A percentile compares a stretch with the other conserved stretches of the same genome.
Conservation (phyloP, 176 grass and related monocot species). For the Otatea glauca region DNA sequence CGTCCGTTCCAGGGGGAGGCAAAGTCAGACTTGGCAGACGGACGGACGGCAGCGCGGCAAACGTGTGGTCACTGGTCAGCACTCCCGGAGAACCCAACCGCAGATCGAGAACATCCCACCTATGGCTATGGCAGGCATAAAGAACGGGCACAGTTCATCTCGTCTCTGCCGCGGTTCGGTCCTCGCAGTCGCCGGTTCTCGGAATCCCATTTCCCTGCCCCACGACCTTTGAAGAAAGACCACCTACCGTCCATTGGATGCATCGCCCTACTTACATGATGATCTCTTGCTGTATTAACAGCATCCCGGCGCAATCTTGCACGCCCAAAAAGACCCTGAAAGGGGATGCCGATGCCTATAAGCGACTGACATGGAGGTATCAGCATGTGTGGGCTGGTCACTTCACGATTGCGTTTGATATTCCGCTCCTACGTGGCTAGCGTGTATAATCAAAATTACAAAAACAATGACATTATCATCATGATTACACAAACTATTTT, state of each 20-base stretch:
- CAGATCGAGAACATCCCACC: neutral
- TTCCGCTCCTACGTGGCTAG: neutral
- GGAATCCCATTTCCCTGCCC: constrained; percentile 16
- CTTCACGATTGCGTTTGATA: neutral
- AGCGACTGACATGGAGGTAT: too few species aligned
- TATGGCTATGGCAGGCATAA: neutral
- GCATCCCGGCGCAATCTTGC: too few species aligned
- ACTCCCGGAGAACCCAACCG: neutral
- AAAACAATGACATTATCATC: neutral
- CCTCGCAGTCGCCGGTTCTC: too few species aligned
- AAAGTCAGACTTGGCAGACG: too few species aligned
- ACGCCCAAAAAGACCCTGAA: too few species aligned
- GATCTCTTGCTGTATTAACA: neutral
- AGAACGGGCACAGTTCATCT: neutral
- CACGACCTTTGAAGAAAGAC: neutral
- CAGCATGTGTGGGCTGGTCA: neutral
- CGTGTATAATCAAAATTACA: neutral
- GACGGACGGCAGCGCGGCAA: neutral
- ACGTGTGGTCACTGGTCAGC: constrained; percentile 10
- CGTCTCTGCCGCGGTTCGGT: neutral
- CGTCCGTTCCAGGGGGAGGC: too few species aligned
- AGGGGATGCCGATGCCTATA: too few species aligned
- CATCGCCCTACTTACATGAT: neutral
- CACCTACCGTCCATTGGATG: too few species aligned
- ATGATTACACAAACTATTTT: neutral